Evolutionary conservation across 2,329 filamentous ascomycete species (phyloP).

Genomic region (Scedosporium dehoogii): DNA sequence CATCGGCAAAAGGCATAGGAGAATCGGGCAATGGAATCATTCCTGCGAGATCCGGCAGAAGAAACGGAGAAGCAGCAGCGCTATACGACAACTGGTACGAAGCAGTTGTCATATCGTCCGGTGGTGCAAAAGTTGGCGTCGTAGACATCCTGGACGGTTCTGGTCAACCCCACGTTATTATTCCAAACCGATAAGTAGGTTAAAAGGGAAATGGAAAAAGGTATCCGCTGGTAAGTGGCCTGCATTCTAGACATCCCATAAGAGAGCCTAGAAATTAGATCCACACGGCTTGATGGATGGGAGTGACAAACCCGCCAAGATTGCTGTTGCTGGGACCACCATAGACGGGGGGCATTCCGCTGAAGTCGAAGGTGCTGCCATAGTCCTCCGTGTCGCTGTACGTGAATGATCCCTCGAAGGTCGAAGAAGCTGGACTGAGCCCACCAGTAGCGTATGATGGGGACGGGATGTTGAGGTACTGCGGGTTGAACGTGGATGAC

Average conservation of each 20-base stretch:
- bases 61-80: slow-evolving; percentile 32
- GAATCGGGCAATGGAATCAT: slow-evolving; percentile 37
- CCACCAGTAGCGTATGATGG: slow-evolving; percentile 44
- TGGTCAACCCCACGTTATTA: slow-evolving; percentile 2
- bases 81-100: slow-evolving; percentile 1
- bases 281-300: slow-evolving; percentile 43
- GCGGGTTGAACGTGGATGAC: slow-evolving; percentile 44
- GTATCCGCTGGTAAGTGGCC: background rate
- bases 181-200: background rate
- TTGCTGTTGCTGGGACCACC: slow-evolving; percentile 24
- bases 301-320: slow-evolving; percentile 51
- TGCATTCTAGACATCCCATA: background rate
- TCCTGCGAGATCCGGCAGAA: slow-evolving; percentile 30
- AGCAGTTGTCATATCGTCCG: background rate
- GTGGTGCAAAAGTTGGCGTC: background rate
- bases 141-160: slow-evolving; percentile 3
- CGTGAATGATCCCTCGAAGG: slow-evolving; percentile 49
- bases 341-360: slow-evolving; percentile 22
- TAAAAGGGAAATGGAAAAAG: background rate
- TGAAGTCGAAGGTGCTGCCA: slow-evolving; percentile 34
- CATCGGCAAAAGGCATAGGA: slow-evolving; percentile 22
- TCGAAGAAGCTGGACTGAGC: slow-evolving; percentile 55
- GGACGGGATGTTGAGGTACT: slow-evolving; percentile 55
- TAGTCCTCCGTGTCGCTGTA: slow-evolving; percentile 55
- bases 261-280: slow-evolving; percentile 24